Conservation (phyloP, 192 early-diverging fungal genomes). For the Physocladia obscura region DNA sequence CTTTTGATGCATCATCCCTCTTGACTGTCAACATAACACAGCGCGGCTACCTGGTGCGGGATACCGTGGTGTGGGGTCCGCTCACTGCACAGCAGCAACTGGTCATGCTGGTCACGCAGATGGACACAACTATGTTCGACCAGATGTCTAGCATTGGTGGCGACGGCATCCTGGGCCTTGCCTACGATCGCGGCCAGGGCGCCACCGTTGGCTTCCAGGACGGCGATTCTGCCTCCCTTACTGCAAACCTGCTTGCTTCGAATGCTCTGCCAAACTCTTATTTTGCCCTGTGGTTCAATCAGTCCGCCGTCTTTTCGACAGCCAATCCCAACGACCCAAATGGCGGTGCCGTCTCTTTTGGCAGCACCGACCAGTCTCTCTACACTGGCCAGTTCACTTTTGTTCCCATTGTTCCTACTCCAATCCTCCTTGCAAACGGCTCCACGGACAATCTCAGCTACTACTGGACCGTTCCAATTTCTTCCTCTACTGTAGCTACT, state of each 20-base stretch:
- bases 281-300: conserved; percentile 12
- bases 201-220: neutral
- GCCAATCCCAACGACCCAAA: neutral
- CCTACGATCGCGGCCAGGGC: conserved; percentile 2
- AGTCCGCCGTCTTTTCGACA: neutral
- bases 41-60: neutral
- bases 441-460: neutral
- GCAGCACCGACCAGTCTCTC: neutral
- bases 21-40: too few relatives aligned
- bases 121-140: neutral
- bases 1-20: neutral
- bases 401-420: neutral
- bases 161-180: conserved; percentile 17
- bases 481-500: neutral
- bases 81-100: neutral
- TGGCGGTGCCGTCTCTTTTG: neutral
- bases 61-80: neutral
- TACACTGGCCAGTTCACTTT: conserved; percentile 10
- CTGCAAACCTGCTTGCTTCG: neutral
- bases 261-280: neutral
- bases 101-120: neutral
- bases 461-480: conserved; percentile 3
- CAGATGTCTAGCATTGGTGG: neutral
- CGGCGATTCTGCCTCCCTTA: neutral
- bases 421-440: neutral